Percentiles rank a stretch among this genome's conserved stretches.
These are phyloP conservation scores for Trichoderma sp. DNA, from an alignment of 2,329 filamentous ascomycete genomes.

Conservation along the genomic window DNA sequence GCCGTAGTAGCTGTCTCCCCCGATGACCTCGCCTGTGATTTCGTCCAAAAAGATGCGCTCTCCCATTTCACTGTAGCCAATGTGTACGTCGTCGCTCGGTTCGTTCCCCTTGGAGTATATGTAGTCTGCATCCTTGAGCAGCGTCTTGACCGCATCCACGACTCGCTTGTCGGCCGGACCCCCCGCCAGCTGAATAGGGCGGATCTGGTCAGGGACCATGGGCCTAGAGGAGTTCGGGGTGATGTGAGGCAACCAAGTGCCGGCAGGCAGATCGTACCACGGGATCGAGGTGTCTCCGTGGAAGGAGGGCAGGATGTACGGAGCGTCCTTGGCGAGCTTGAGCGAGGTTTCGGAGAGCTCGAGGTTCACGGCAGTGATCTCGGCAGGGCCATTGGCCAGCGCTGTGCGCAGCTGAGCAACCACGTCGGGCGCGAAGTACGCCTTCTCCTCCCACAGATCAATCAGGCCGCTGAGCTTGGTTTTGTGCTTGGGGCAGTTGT, in stretches of 20 bases:
- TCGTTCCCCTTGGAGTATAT: slow-evolving; percentile 62
- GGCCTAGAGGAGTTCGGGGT: slow-evolving; percentile 73
- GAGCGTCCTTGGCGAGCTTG: slow-evolving; percentile 57
- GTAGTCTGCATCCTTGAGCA: slow-evolving; percentile 69
- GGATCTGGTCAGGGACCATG: slow-evolving; percentile 71
- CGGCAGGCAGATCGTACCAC: slow-evolving; percentile 82
- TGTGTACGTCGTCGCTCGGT: slow-evolving; percentile 50
- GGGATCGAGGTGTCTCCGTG: slow-evolving; percentile 74
- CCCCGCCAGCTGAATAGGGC: slow-evolving; percentile 68
- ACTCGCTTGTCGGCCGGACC: slow-evolving; percentile 70
- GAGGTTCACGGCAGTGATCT: slow-evolving; percentile 31
- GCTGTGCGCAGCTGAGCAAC: slow-evolving; percentile 62
- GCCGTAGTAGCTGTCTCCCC: slow-evolving; percentile 80
- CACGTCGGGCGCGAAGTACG: slow-evolving; percentile 60
- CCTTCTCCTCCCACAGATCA: slow-evolving; percentile 68
- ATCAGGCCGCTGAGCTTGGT: slow-evolving; percentile 67
- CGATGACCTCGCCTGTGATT: slow-evolving; percentile 64
- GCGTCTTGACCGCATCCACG: slow-evolving; percentile 66
- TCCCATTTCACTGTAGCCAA: slow-evolving; percentile 76
- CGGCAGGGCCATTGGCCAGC: slow-evolving; percentile 48
- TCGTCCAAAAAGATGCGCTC: slow-evolving; percentile 68
- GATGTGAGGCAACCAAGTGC: slow-evolving; percentile 77
- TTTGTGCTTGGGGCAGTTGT: slow-evolving; percentile 65
- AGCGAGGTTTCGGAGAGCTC: slow-evolving; percentile 35
- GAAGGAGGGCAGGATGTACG: slow-evolving; percentile 71